Conservation (phyloP, 345 rosid species). For the Combretum micranthum region DNA sequence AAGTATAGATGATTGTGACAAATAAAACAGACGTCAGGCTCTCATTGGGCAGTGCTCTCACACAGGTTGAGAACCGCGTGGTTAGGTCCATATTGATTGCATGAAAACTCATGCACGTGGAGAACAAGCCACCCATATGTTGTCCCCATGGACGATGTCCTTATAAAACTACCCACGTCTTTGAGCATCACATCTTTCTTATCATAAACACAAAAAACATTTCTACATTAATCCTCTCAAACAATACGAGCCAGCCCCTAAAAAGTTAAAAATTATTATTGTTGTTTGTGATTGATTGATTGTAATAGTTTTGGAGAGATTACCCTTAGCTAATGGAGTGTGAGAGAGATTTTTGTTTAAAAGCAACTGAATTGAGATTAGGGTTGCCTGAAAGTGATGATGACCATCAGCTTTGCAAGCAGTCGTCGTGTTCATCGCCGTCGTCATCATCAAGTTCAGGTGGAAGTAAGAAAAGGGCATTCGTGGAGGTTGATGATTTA, state of each 20-base stretch:
- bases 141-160: not conserved
- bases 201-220: slow-evolving; percentile 9
- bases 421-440: not conserved
- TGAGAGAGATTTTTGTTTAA: slow-evolving; percentile 35
- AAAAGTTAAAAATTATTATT: too few species aligned
- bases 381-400: slow-evolving; percentile 68
- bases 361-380: slow-evolving; percentile 71
- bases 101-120: slow-evolving; percentile 26
- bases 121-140: slow-evolving; percentile 10
- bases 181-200: slow-evolving; percentile 17
- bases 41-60: too few species aligned
- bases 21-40: too few species aligned
- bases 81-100: too few species aligned
- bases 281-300: too few species aligned
- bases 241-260: not conserved
- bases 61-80: too few species aligned
- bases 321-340: slow-evolving; percentile 14
- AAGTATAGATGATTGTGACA: too few species aligned
- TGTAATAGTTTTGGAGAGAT: too few species aligned
- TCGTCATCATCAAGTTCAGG: slow-evolving; percentile 11
- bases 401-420: not conserved
- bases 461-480: slow-evolving; percentile 41
- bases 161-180: slow-evolving; percentile 23
- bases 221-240: not conserved
- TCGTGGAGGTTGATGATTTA: slow-evolving; percentile 19